Base-by-base conservation (phyloP, 176 grass and related monocot genomes). In the Typha latifolia region DNA sequence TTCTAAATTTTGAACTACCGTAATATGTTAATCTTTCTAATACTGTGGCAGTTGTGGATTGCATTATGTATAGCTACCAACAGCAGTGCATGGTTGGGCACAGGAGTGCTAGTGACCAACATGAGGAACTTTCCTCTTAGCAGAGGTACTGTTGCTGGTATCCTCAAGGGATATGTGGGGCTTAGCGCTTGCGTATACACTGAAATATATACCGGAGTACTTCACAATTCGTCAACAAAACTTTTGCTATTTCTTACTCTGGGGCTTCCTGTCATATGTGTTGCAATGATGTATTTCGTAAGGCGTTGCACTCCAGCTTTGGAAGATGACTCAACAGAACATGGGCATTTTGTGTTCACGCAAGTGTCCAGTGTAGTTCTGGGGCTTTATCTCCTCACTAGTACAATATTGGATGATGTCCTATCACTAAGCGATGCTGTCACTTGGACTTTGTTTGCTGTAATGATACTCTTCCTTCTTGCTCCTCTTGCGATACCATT, bases 111-210 rank as follows among this genome's bases (percentile, higher is more conserved):
- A 62, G 94, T 97, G 62, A 97, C 88, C 73, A 97, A 97, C 79
- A 92, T 97, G 89, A 82, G 83, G 62, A 97, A 97, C 57, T 97
- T 97, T 26, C 94, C 94, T 57, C 81, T 92, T 23, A 97, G 83
- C 23, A 80, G 94, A 62, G 94, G 94, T 52, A 90, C 85, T 32
- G 88, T 97, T 71, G 85, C 94, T 48, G 89, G 94, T 67, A 82
- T 97, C 53, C 80, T 97, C 67, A 97, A 97, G 72, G 94, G 94
- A 53, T 97, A 90, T 82, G 83, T 91, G 64, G 89, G 82, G 23
- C 78, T 97, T 70, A 92, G 94, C 80, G 83, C 83, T 62, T 77
- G 81, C 70, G 94, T 97, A 48, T 97, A 89, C 78, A 86, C 94
- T 18, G 78, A 80, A 87, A 66, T 90, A 19, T 97, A 82, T 76